Percentiles rank a stretch among this genome's conserved stretches.
Evolutionary conservation across 1,284 basidiomycete genomes (phyloP).

Genomic region (Fomitopsis betulina): DNA sequence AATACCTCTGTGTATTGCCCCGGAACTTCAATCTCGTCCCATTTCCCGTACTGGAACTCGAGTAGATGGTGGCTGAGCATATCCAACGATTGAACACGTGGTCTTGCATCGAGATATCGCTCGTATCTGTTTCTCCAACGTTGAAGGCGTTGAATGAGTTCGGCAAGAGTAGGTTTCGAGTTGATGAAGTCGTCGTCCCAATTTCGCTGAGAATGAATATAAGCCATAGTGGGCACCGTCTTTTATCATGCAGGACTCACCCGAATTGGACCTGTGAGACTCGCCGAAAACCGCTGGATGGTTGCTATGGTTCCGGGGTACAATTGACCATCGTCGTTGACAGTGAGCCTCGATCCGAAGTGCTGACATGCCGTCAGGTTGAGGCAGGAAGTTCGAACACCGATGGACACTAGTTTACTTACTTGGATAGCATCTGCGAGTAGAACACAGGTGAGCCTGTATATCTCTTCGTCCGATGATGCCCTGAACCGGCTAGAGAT

Average conservation of each 20-base stretch:
- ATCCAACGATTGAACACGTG: slow-evolving; percentile 86
- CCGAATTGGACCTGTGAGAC: slow-evolving; percentile 61
- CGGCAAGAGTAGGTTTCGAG: slow-evolving; percentile 77
- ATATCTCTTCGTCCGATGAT: slow-evolving; percentile 90
- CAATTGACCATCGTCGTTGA: slow-evolving; percentile 78
- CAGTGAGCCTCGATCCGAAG: slow-evolving; percentile 67
- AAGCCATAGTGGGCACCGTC: neutral
- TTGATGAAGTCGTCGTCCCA: slow-evolving; percentile 92
- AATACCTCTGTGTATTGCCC: slow-evolving; percentile 94
- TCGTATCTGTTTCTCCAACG: slow-evolving; percentile 95
- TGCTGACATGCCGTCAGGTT: slow-evolving; percentile 36
- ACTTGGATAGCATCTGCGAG: slow-evolving; percentile 72
- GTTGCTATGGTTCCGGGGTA: slow-evolving; percentile 52
- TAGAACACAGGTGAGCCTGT: slow-evolving; percentile 86
- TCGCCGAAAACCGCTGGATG: slow-evolving; percentile 72
- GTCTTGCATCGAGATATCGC: slow-evolving; percentile 76
- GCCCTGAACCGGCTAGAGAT: slow-evolving; percentile 91
- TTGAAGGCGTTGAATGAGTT: slow-evolving; percentile 89
- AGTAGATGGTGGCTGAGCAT: slow-evolving; percentile 90
- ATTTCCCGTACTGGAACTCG: slow-evolving; percentile 97
- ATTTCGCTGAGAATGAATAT: slow-evolving; percentile 51
- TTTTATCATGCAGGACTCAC: slow-evolving; percentile 34
- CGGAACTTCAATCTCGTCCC: slow-evolving; percentile 97
- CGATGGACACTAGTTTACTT: slow-evolving; percentile 10
- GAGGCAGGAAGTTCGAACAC: neutral